Base-by-base conservation (phyloP, 495 filamentous ascomycete species). In the Tuber brumale region DNA sequence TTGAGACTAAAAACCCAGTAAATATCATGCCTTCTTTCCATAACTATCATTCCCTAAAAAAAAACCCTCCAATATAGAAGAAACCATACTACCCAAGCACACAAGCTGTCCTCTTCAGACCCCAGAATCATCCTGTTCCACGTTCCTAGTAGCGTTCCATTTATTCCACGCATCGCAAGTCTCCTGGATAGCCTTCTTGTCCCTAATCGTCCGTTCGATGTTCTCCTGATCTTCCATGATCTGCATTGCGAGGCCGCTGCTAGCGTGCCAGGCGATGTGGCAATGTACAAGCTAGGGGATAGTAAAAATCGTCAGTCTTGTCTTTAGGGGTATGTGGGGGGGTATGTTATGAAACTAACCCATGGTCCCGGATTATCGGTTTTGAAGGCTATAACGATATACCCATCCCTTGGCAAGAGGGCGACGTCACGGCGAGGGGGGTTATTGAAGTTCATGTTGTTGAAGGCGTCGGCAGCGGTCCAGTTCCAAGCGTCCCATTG, bases 341-440 rank as follows among this genome's bases (percentile, higher is more conserved):
- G 23, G n/a, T 5, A 57, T 23, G 10, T 57, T 57, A 3, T n/a
- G 8, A 27, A 57, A 57, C 57, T 31, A n/a, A 81, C 70, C 77
- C 80, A 83, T 8, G 81, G 46, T 3, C 82, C 82, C 7, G 88
- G 87, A 74, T 89, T 90, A 76, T 89, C 88, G 14, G 87, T 86
- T 83, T 87, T 84, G 81, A 89, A 90, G 16, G 86, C 88, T 2
- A 90, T 84, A 18, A 88, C 83, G 69, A 88, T 75, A 78, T 86
- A 84, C 16, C 87, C 89, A 76, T 79, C 84, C 10, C 83, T 84
- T 0, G 86, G 86, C 0, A 92, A 81, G 74, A 89, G 79, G 3
- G 89, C 89, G 4, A 88, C 88, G 76, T 92, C 90, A 14, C 91
- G 85, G 12, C 90, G 86, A 3, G 88, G 86, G 4, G 90, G 89